phyloP scores from a whole-genome alignment of 2,329 filamentous ascomycete genomes.

The Clarireedia monteithiana region DNA sequence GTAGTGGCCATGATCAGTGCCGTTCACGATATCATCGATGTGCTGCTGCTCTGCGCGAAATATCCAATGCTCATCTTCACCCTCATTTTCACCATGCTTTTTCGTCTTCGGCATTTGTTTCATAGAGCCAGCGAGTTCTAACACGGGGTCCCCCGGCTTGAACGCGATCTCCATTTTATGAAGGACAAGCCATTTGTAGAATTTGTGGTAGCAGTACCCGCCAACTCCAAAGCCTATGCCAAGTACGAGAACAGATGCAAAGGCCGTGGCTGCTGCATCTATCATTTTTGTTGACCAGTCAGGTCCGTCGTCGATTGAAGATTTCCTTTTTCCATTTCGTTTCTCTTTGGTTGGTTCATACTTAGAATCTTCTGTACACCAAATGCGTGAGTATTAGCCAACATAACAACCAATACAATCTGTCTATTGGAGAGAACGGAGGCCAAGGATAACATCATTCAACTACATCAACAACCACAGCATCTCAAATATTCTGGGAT shows the following conservation, averaged over 20 bases:
- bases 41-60: constrained; percentile 70
- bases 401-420: too few relatives aligned
- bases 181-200: constrained; percentile 87
- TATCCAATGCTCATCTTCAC: constrained; percentile 55
- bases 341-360: neutral
- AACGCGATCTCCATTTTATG: constrained; percentile 91
- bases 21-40: constrained; percentile 77
- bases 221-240: constrained; percentile 57
- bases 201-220: constrained; percentile 70
- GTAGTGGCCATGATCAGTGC: constrained; percentile 71
- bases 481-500: too few relatives aligned
- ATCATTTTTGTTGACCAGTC: constrained; percentile 48
- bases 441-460: too few relatives aligned
- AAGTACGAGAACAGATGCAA: constrained; percentile 66
- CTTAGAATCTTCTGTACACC: neutral
- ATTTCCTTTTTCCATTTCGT: neutral
- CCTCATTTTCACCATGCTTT: constrained; percentile 29
- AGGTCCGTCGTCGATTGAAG: constrained; percentile 2
- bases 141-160: constrained; percentile 80
- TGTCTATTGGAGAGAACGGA: too few relatives aligned
- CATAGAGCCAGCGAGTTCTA: constrained; percentile 65
- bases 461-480: too few relatives aligned
- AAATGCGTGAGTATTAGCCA: too few relatives aligned
- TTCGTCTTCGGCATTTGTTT: constrained; percentile 44
- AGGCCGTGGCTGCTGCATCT: constrained; percentile 67